Conservation (phyloP, 805 yeast species). For the Lipomyces yamanashiensis region DNA sequence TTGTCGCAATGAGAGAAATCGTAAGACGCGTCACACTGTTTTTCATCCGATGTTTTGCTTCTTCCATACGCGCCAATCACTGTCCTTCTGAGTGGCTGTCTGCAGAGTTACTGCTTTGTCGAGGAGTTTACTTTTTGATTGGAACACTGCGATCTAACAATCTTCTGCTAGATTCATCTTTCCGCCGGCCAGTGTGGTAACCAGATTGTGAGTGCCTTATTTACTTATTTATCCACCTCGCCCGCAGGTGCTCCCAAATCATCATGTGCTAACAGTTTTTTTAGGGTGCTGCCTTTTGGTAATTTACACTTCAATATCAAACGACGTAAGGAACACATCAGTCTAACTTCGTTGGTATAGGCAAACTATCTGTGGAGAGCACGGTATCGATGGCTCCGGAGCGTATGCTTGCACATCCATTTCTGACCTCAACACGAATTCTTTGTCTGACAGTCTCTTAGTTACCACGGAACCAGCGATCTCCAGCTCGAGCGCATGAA, state of each 20-base stretch:
- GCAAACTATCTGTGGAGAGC: conserved; percentile 41
- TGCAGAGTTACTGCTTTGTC: too few species aligned
- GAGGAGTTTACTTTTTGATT: too few species aligned
- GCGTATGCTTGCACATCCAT: conserved; percentile 24
- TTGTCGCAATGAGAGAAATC: conserved; percentile 34
- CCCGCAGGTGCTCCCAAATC: background rate
- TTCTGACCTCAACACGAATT: background rate
- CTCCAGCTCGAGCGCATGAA: conserved; percentile 57
- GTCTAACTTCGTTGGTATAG: conserved; percentile 21
- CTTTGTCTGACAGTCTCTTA: conserved; percentile 1
- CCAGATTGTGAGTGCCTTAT: conserved; percentile 64
- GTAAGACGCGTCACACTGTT: conserved; percentile 35
- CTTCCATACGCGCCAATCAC: background rate
- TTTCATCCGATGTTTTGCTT: background rate
- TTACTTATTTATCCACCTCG: background rate
- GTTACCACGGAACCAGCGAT: conserved; percentile 41
- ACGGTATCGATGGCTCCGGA: conserved; percentile 39
- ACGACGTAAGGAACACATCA: too few species aligned
- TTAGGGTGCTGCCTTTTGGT: conserved; percentile 40
- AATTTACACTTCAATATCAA: background rate
- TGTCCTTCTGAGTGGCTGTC: background rate
- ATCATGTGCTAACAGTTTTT: background rate
- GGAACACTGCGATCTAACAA: background rate
- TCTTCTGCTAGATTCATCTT: conserved; percentile 67
- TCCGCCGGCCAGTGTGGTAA: conserved; percentile 98